phyloP scores from a whole-genome alignment of 1,284 basidiomycete species.

The Agaricales sp. region DNA sequence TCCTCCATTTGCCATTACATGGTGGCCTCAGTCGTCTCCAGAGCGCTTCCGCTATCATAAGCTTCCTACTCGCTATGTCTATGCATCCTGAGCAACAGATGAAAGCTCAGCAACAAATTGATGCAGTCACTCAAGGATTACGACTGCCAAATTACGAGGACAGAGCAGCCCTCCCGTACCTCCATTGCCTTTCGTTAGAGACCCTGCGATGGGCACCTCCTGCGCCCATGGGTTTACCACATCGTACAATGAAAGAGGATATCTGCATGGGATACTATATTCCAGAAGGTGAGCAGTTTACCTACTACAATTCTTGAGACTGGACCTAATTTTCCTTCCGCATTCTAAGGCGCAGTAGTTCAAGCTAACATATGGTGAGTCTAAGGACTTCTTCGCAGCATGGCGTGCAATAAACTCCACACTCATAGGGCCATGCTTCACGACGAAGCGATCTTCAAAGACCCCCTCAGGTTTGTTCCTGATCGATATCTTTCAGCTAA shows the following conservation, averaged over 20 bases:
- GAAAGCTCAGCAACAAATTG: neutral
- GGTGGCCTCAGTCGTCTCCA: too few relatives aligned
- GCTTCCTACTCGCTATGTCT: neutral
- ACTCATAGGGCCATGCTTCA: slow-evolving; percentile 16
- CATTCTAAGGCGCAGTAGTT: slow-evolving; percentile 13
- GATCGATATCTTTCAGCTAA: slow-evolving; percentile 15
- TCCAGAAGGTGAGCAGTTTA: slow-evolving; percentile 10
- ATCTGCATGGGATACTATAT: slow-evolving; percentile 16
- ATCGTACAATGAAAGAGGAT: slow-evolving; percentile 14
- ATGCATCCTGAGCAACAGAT: neutral
- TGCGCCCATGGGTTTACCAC: slow-evolving; percentile 15
- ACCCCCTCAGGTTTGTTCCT: slow-evolving; percentile 20
- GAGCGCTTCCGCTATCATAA: neutral
- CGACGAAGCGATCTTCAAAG: slow-evolving; percentile 16
- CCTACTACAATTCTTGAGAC: neutral
- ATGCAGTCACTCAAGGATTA: neutral
- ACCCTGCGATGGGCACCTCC: slow-evolving; percentile 23
- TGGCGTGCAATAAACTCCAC: neutral
- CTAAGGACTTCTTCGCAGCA: neutral
- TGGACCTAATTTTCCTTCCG: neutral
- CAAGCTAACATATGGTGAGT: slow-evolving; percentile 26
- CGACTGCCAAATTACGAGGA: neutral
- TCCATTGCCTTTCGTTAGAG: slow-evolving; percentile 12
- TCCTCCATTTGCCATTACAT: too few relatives aligned
- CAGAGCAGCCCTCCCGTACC: neutral